Percentiles rank a stretch among this genome's conserved stretches.
phyloP scores from a whole-genome alignment of 2,329 filamentous ascomycete genomes.

The Cercospora beticola region DNA sequence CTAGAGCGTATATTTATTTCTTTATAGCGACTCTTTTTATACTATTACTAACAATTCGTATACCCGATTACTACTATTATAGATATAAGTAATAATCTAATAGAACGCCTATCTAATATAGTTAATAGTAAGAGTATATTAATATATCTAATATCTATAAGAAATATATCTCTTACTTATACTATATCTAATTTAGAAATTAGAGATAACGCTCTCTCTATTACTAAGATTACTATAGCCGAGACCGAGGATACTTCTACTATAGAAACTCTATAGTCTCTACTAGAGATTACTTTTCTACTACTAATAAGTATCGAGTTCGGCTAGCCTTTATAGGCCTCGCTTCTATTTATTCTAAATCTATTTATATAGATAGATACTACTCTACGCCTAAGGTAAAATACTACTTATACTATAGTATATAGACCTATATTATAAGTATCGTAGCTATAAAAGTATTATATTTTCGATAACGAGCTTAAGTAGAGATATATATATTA shows the following conservation, averaged over 20 bases:
- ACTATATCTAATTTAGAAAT: not conserved
- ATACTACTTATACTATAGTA: not conserved
- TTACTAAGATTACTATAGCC: not conserved
- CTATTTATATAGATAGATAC: not conserved
- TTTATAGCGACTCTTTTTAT: not conserved
- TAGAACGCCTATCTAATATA: not conserved
- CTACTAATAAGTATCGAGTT: not conserved
- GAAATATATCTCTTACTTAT: not conserved
- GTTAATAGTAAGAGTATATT: not conserved
- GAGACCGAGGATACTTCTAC: not conserved
- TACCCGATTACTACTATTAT: not conserved
- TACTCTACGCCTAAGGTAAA: not conserved
- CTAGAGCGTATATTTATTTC: not conserved
- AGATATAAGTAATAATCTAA: not conserved
- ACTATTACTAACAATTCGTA: not conserved
- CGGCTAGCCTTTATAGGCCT: not conserved
- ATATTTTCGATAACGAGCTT: not conserved
- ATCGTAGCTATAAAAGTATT: not conserved
- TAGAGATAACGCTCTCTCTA: not conserved
- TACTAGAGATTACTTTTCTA: not conserved
- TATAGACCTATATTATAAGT: not conserved
- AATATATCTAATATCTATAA: no score
- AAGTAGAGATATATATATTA: no score
- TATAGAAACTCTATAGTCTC: not conserved
- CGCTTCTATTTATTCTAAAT: not conserved